Percentiles rank a stretch among this genome's conserved stretches.
phyloP scores from a whole-genome alignment of 2,329 filamentous ascomycete species.

The Trichoderma harzianum region DNA sequence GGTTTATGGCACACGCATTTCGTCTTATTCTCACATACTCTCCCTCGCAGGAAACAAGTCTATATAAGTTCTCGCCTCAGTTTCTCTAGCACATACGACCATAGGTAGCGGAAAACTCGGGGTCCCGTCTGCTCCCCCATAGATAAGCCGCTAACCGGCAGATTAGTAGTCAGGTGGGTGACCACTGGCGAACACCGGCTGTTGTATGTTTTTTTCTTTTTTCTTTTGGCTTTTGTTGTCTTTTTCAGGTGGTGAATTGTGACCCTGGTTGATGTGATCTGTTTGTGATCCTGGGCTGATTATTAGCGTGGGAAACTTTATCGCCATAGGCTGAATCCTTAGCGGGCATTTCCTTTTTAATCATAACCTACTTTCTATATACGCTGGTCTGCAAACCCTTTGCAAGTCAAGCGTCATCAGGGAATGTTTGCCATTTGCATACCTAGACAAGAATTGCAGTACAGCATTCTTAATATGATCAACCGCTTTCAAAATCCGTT shows the following conservation, averaged over 20 bases:
- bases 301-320: background rate
- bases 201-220: background rate
- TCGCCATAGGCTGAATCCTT: background rate
- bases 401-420: background rate
- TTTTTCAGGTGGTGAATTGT: background rate
- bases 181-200: background rate
- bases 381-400: background rate
- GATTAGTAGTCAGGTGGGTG: background rate
- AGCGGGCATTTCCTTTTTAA: background rate
- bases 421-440: too few relatives aligned
- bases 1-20: too few relatives aligned
- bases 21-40: too few relatives aligned
- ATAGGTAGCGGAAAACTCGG: background rate
- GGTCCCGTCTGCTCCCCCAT: background rate
- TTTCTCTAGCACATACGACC: background rate
- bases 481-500: too few relatives aligned
- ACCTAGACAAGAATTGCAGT: too few relatives aligned
- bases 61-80: too few relatives aligned
- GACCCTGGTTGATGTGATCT: background rate
- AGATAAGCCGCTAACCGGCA: background rate
- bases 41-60: too few relatives aligned
- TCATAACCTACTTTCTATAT: background rate
- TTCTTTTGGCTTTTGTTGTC: background rate
- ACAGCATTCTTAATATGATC: too few relatives aligned
- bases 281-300: background rate